A percentile compares a stretch with the other conserved stretches of the same genome.
Evolutionary conservation across 1,139 yeast genomes (phyloP).

Genomic region (Candida anutae): DNA sequence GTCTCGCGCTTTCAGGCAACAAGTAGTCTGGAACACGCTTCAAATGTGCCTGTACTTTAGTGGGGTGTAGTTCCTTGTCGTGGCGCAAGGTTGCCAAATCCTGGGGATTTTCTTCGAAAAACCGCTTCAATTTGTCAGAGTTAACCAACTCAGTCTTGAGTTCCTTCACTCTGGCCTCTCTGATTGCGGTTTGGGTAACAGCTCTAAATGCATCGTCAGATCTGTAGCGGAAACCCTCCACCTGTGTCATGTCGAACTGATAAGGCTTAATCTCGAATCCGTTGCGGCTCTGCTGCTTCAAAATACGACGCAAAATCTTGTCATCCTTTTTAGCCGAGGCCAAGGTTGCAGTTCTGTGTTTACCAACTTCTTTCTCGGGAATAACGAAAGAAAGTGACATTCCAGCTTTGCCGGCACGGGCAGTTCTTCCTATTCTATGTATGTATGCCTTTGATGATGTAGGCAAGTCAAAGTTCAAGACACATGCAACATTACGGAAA

Average conservation of each 20-base stretch:
- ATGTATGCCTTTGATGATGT: conserved; percentile 83
- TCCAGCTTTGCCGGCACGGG: conserved; percentile 94
- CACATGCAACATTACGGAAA: conserved; percentile 93
- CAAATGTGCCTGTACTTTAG: conserved; percentile 76
- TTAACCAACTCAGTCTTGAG: conserved; percentile 80
- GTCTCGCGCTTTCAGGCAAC: conserved; percentile 73
- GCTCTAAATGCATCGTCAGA: conserved; percentile 96
- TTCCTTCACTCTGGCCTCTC: conserved; percentile 92
- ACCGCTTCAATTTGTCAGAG: conserved; percentile 85
- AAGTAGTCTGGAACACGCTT: conserved; percentile 90
- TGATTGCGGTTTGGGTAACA: conserved; percentile 78
- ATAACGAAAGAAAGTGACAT: conserved; percentile 92
- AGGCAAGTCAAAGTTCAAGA: conserved; percentile 90
- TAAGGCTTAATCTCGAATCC: conserved; percentile 78
- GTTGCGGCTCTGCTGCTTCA: conserved; percentile 65
- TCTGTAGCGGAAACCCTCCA: conserved; percentile 94
- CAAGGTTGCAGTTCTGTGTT: conserved; percentile 75
- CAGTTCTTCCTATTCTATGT: conserved; percentile 96
- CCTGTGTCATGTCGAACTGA: conserved; percentile 85
- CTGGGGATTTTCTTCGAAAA: conserved; percentile 97
- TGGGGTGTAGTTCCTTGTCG: conserved; percentile 79
- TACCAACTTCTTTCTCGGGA: conserved; percentile 76
- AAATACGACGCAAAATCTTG: conserved; percentile 67
- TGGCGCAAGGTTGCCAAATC: conserved; percentile 85
- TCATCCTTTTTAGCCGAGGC: conserved; percentile 76